Conservation (phyloP, 2,329 filamentous ascomycete genomes). For the Exophiala bonariae region DNA sequence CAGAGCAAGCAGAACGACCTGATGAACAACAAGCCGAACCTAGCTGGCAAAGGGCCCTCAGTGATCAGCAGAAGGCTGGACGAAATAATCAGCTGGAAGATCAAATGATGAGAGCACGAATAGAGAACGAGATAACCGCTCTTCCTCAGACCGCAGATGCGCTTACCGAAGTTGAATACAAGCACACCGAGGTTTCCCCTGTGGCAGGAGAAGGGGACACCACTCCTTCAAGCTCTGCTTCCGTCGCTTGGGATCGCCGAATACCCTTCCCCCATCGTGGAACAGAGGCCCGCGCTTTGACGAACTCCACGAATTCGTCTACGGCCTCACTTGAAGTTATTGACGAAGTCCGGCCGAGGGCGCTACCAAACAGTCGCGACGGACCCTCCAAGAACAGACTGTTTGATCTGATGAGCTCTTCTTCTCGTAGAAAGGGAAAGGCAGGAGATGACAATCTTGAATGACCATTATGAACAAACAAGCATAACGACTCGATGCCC, state of each 20-base stretch:
- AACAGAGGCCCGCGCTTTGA: conserved; percentile 42
- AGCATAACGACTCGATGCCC: conserved; percentile 31
- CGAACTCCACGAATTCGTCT: conserved; percentile 48
- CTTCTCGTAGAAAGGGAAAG: conserved; percentile 42
- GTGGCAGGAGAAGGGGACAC: conserved; percentile 37
- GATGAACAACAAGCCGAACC: conserved; percentile 45
- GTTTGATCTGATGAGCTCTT: conserved; percentile 45
- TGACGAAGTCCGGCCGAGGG: conserved; percentile 38
- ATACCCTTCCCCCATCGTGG: conserved; percentile 42
- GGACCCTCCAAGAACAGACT: conserved; percentile 40
- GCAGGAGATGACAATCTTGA: conserved; percentile 34
- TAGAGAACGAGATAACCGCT: conserved; percentile 24
- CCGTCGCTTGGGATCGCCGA: conserved; percentile 44
- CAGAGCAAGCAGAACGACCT: conserved; percentile 50
- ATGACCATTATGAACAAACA: no score
- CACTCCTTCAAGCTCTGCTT: conserved; percentile 46
- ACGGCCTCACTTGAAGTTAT: conserved; percentile 40
- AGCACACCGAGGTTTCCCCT: conserved; percentile 9
- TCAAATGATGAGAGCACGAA: background rate
- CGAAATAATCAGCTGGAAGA: conserved; percentile 21
- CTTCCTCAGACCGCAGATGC: conserved; percentile 24
- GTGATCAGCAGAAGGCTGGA: conserved; percentile 43
- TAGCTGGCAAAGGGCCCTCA: conserved; percentile 52
- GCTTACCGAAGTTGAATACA: conserved; percentile 10
- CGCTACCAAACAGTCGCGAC: conserved; percentile 39